Base-by-base conservation (phyloP, 2,329 filamentous ascomycete genomes). In the Nothomitra cinnamomea region DNA sequence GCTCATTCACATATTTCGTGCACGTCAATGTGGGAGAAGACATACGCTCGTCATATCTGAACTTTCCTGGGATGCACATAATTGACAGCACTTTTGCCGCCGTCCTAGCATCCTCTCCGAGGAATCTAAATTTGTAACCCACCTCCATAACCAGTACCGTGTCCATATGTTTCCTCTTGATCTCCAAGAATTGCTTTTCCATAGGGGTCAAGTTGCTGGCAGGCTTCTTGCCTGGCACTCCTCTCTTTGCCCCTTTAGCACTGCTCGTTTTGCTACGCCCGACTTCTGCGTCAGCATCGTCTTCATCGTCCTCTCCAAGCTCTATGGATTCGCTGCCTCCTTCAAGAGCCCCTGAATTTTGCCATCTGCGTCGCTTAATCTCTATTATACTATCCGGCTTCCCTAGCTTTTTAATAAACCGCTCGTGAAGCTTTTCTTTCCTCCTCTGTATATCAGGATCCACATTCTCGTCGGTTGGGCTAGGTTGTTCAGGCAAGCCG, bases 91-190 rank as follows among this genome's bases (percentile, higher is more conserved):
- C 87, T 66, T 90, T 94, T 12, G 89, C 86, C 3, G 90, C 92
- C 53, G 80, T 78, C 53, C 88, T 79, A 7, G 92, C 92, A 70
- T 98, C 92, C 62, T 96, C 90, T 10, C 92, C 92, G 63, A 95
- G 95, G 70, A 98, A 95, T 35, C 85, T 82, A 69, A 94, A 98
- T 65, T 98, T 98, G 70, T 98, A 98, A 51, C 92, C 92, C 7
- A 96, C 92, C 65, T 98, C 90, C 52, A 96, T 82, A 12, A 96
- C 85, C 53, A 98, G 74, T 19, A 98, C 62, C 0, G 90, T 92
- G 64, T 96, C 92, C 70, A 87, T 76, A 64, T 96, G 82, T 60
- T 90, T 86, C 56, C 81, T 77, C 70, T 98, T 98, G 66, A 98
- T 94, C 17, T 94, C 89, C 4, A 98, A 75, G 55, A 95, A 85